Conservation (phyloP, 1,139 yeast species). For the Pichia sp. region DNA sequence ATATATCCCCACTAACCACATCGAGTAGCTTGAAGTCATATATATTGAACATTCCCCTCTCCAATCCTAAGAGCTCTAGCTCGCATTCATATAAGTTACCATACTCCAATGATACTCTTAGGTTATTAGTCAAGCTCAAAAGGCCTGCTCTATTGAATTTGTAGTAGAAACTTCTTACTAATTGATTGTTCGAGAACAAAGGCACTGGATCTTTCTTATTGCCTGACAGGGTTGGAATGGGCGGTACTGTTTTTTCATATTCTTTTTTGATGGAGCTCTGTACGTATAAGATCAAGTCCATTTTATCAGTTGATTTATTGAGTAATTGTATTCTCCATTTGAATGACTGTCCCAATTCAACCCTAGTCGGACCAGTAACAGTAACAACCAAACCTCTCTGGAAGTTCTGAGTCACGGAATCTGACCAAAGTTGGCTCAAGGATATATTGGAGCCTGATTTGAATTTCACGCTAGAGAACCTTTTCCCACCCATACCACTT, state of each 20-base stretch:
- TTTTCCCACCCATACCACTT: conserved; percentile 12
- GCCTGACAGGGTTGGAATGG: conserved; percentile 23
- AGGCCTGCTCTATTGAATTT: conserved; percentile 36
- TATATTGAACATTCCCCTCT: conserved; percentile 57
- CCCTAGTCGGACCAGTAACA: conserved; percentile 55
- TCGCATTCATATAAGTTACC: conserved; percentile 59
- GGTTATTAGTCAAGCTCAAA: conserved; percentile 57
- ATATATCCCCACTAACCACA: conserved; percentile 55
- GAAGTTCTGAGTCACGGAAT: conserved; percentile 6
- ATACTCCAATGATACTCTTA: conserved; percentile 51
- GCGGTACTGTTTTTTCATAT: conserved; percentile 32
- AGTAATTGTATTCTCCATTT: conserved; percentile 64
- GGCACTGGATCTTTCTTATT: conserved; percentile 22
- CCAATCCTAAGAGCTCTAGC: conserved; percentile 52
- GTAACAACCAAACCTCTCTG: conserved; percentile 45
- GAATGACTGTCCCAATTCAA: conserved; percentile 53
- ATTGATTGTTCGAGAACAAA: conserved; percentile 20
- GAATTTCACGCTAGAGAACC: conserved; percentile 17
- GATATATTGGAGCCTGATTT: conserved; percentile 31
- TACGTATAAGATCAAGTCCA: conserved; percentile 34
- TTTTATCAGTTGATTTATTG: conserved; percentile 42
- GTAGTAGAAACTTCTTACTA: conserved; percentile 23
- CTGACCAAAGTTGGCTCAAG: conserved; percentile 26
- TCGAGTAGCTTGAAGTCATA: conserved; percentile 64
- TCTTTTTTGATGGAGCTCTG: conserved; percentile 26